These are phyloP conservation scores for Citrullus amarus DNA, from an alignment of 306 rosid genomes.

Conservation along the genomic window DNA sequence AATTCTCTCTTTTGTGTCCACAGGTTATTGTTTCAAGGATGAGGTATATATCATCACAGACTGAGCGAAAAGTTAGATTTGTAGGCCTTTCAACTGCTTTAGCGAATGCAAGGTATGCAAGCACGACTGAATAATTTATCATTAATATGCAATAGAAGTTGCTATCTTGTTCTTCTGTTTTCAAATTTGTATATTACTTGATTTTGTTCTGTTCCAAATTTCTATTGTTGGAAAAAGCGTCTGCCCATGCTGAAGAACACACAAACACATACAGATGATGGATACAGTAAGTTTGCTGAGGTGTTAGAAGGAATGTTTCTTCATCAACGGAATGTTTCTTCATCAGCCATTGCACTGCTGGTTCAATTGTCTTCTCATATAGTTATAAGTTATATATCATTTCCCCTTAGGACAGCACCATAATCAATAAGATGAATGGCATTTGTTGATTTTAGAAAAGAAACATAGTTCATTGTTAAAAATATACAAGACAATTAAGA, in stretches of 20 bases:
- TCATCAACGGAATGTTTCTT: background rate
- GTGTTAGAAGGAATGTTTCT: background rate
- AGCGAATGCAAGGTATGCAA: constrained; percentile 87
- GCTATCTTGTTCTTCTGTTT: background rate
- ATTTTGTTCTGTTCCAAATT: background rate
- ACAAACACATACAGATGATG: background rate
- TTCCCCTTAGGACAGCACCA: background rate
- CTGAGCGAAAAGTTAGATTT: constrained; percentile 81
- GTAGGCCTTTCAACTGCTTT: constrained; percentile 93
- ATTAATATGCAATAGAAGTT: background rate
- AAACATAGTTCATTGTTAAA: too few relatives aligned
- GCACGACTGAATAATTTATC: background rate
- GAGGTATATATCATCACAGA: constrained; percentile 97
- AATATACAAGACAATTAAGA: too few relatives aligned
- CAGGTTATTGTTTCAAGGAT: constrained; percentile 97
- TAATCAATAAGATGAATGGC: too few relatives aligned
- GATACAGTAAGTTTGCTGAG: background rate
- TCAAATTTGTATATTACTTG: background rate
- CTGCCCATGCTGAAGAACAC: background rate
- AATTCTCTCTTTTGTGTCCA: constrained; percentile 13
- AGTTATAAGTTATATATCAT: background rate
- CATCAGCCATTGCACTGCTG: background rate
- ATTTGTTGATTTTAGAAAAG: too few relatives aligned
- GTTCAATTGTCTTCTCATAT: background rate
- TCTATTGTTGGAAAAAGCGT: background rate